Conservation (phyloP, 495 filamentous ascomycete species). For the Chaetomium cochliodes region DNA sequence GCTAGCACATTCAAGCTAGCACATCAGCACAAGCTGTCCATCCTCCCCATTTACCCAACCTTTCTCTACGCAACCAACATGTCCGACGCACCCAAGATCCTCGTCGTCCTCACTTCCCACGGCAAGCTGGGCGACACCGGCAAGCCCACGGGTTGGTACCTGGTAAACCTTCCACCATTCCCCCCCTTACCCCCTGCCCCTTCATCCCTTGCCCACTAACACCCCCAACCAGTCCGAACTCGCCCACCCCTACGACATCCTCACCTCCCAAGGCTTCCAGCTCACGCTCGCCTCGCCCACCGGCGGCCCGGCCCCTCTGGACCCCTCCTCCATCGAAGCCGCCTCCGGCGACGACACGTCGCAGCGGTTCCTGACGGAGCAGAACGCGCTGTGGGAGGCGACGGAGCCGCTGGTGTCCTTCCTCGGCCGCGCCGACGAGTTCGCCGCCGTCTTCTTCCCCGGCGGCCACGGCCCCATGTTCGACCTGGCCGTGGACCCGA, state of each 20-base stretch:
- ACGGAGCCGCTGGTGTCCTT: constrained; percentile 56
- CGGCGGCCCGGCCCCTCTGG: constrained; percentile 67
- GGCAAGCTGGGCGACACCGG: constrained; percentile 52
- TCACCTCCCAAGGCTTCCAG: constrained; percentile 50
- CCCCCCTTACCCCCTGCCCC: not conserved
- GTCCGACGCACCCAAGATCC: constrained; percentile 50
- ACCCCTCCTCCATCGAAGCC: constrained; percentile 60
- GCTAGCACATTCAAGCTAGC: not conserved
- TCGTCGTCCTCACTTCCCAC: constrained; percentile 68
- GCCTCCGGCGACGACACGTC: constrained; percentile 57
- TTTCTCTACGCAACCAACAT: constrained; percentile 6
- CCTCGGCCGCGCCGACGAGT: constrained; percentile 55
- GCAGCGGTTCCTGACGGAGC: constrained; percentile 51
- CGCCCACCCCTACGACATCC: constrained; percentile 64
- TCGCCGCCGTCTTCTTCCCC: constrained; percentile 69
- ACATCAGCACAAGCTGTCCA: not conserved
- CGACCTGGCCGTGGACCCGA: constrained; percentile 55
- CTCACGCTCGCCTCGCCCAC: constrained; percentile 64
- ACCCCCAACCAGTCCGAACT: constrained; percentile 59
- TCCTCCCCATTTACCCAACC: not conserved
- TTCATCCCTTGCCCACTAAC: not conserved
- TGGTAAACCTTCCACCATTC: constrained; percentile 41
- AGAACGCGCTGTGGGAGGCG: constrained; percentile 60
- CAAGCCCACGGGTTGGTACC: constrained; percentile 64
- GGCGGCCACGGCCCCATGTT: constrained; percentile 83